Evolutionary conservation across 2,329 filamentous ascomycete species (phyloP), one percentile per base, ranked within the genome.

Genomic region (Magnaporthiopsis incrustans): DNA sequence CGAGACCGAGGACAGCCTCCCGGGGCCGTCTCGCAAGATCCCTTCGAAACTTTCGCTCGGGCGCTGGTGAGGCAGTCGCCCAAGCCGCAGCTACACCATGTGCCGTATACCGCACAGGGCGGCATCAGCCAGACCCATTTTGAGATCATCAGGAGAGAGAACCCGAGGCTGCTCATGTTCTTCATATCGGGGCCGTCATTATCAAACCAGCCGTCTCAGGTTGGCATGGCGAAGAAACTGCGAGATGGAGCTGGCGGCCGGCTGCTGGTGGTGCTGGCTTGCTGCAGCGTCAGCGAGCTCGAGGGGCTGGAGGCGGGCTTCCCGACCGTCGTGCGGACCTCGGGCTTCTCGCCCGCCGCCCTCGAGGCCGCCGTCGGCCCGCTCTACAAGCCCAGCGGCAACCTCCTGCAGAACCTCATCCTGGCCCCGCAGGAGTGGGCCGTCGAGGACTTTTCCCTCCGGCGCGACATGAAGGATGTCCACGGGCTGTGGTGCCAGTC

Each of bases 1-100:
- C 35, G 18, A 25, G 73, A 83, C n/a, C 76, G 89, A n/a, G 76
- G 89, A 62, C 81, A 88, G 60, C 60, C 71, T 76, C 67, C 77
- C 75, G 68, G 75, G 67, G 69, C 76, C 59, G 70, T 74, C 59
- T 77, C 78, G 66, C 18, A 74, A 74, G 90, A 93, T 71, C 90
- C 89, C 0, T 92, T 92, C 70, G 89, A 92, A 73, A 81, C 83
- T 18, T 77, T 93, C 25, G 90, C 89, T 26, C 81, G 82, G 67
- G 82, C 85, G 59, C 73, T 93, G 61, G 83, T 85, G 61, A 77
- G 75, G 61, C 79, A 82, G 68, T 86, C 89, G 70, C 76, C 81
- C 3, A 81, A 80, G 73, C 76, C 81, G 4, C 81, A 80, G 73
- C 79, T 92, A 66, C 84, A 87, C 26, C 90, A 92, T 71, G 84